Base-by-base conservation (phyloP, 768 basidiomycete species). In the Galerina marginata region DNA sequence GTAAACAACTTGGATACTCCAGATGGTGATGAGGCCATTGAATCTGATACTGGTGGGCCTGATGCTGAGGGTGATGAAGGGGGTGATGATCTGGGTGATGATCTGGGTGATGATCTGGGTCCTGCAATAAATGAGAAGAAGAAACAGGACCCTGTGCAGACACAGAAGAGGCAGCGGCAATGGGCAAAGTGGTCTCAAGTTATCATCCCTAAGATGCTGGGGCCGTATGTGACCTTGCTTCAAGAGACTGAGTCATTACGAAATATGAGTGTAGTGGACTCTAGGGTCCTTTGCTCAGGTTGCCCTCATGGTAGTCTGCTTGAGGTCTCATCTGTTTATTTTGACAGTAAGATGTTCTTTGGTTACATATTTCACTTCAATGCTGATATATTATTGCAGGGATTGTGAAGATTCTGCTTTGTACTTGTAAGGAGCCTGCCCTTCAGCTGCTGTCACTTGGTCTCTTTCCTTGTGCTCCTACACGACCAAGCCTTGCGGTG, bases 401-500 rank as follows among this genome's bases (percentile, higher is more conserved):
- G 20, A 54, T 63, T 40, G 52, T 54, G 20, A 49, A 38, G 14
- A 16, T 63, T 7, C 29, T 20, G 1, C 37, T 63, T 10, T 63
- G 61, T 54, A 59, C 56, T 14, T 63, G 61, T 37, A 29, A 39
- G 44, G 44, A 60, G 7, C 52, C 53, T 38, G 51, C 59, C 3
- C 38, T 60, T 15, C 59, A 60, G 23, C 37, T 60, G 0, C 29
- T 60, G 1, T 43, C 29, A 2, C 20, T 14, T 4, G 59, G 59
- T 4, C 44, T 60, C 1, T 60, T 60, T 40, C 59, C 59, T 2
- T 60, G 59, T 60, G 59, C 72, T 9, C 76, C 76, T 0, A 15
- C 68, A 3, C 56, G 45, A 0, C 76, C 76, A 6, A 67, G 67
- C 6, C 60, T 78, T 5, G 76, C 72, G 6, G 69, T 78, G 1